phyloP scores from a whole-genome alignment of 73 alveolate genomes.

The Halteria grandinella region DNA sequence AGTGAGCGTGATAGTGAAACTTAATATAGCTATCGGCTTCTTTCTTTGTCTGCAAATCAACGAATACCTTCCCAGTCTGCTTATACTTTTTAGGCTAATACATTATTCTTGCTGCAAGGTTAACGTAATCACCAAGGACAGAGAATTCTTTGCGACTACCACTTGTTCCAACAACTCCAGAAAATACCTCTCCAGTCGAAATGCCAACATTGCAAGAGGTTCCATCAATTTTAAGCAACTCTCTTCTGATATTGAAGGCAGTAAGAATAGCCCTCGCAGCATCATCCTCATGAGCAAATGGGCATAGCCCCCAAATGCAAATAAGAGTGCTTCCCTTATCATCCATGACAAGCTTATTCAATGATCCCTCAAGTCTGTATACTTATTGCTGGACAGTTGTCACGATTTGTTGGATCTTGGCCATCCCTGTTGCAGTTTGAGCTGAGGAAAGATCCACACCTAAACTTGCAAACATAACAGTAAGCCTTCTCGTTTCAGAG shows the following conservation, averaged over 20 bases:
- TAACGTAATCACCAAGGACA: slow-evolving; percentile 95
- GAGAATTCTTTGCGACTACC: slow-evolving; percentile 97
- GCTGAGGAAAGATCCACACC: slow-evolving; percentile 92
- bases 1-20: slow-evolving; percentile 61
- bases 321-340: slow-evolving; percentile 93
- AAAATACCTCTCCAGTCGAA: slow-evolving; percentile 92
- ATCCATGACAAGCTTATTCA: slow-evolving; percentile 95
- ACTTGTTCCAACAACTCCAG: slow-evolving; percentile 97
- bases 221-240: slow-evolving; percentile 74
- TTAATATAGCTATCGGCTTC: slow-evolving; percentile 54
- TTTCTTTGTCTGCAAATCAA: slow-evolving; percentile 58
- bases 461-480: slow-evolving; percentile 89
- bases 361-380: slow-evolving; percentile 91
- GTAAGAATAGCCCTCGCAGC: slow-evolving; percentile 92
- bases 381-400: slow-evolving; percentile 86
- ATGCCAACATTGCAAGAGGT: slow-evolving; percentile 88
- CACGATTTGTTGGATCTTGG: slow-evolving; percentile 82
- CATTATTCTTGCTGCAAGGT: slow-evolving; percentile 96
- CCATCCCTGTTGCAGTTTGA: slow-evolving; percentile 85
- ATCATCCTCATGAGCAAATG: slow-evolving; percentile 93
- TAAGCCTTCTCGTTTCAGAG: slow-evolving; percentile 88
- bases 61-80: slow-evolving; percentile 53
- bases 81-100: slow-evolving; percentile 61
- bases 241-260: slow-evolving; percentile 79
- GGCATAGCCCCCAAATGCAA: slow-evolving; percentile 96